These are phyloP conservation scores for Alternaria panax DNA, from an alignment of 2,329 filamentous ascomycete genomes.

Conservation along the genomic window DNA sequence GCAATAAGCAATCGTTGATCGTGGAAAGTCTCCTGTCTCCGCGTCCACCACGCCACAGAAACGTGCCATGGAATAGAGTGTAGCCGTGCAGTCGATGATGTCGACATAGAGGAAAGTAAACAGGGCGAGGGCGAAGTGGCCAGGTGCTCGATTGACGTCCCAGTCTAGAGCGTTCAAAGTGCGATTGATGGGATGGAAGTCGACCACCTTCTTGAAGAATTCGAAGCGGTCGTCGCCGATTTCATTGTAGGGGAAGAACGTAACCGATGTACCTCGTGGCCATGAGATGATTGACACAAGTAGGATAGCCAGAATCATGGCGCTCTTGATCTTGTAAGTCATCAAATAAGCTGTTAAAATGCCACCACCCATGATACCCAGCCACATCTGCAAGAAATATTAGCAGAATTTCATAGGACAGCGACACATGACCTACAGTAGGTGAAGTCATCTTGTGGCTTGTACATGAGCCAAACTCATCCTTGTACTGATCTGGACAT, in stretches of 20 bases:
- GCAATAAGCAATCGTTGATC: slow-evolving; percentile 82
- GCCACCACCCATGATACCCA: slow-evolving; percentile 85
- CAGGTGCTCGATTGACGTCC: slow-evolving; percentile 70
- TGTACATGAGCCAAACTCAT: slow-evolving; percentile 65
- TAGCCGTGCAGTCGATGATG: slow-evolving; percentile 86
- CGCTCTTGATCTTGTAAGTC: slow-evolving; percentile 86
- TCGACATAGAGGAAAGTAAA: slow-evolving; percentile 93
- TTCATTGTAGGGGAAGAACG: slow-evolving; percentile 77
- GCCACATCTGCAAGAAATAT: slow-evolving; percentile 68
- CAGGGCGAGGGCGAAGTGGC: slow-evolving; percentile 81
- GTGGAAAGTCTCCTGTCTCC: slow-evolving; percentile 84
- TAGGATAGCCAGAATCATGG: slow-evolving; percentile 81
- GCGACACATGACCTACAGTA: slow-evolving; percentile 51
- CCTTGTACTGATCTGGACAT: slow-evolving; percentile 65
- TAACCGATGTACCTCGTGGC: slow-evolving; percentile 78
- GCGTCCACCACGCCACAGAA: slow-evolving; percentile 83
- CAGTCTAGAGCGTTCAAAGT: slow-evolving; percentile 77
- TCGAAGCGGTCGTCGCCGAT: slow-evolving; percentile 74
- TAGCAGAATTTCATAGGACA: slow-evolving; percentile 10
- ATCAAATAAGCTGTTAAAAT: slow-evolving; percentile 81
- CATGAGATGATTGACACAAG: slow-evolving; percentile 88
- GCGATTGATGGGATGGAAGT: slow-evolving; percentile 76
- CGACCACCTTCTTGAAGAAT: slow-evolving; percentile 86
- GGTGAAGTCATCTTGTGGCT: slow-evolving; percentile 81
- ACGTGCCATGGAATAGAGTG: slow-evolving; percentile 86